Conservation (phyloP, 75 land plant genomes). For the Picea glauca region DNA sequence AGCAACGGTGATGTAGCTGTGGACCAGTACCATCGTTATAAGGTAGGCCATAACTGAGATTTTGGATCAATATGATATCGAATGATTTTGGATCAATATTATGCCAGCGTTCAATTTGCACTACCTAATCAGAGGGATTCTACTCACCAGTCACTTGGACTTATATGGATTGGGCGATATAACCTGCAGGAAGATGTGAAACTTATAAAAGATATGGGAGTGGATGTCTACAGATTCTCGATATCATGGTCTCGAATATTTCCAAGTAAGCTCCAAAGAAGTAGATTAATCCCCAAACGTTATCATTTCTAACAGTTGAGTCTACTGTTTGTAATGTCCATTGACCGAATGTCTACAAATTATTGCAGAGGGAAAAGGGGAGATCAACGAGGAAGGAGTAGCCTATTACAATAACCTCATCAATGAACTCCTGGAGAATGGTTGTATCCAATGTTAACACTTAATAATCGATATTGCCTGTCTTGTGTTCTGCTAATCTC, state of each 20-base stretch:
- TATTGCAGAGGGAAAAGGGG: background rate
- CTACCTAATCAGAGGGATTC: too few species aligned
- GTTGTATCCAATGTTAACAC: background rate
- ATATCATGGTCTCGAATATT: constrained; percentile 28
- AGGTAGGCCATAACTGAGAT: too few species aligned
- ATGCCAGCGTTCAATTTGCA: too few species aligned
- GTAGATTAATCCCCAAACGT: background rate
- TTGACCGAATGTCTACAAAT: background rate
- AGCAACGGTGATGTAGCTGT: too few species aligned
- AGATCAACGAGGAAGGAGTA: constrained; percentile 27
- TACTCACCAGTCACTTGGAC: too few species aligned
- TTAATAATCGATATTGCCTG: too few species aligned
- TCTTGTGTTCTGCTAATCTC: too few species aligned
- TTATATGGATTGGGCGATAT: background rate
- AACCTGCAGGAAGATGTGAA: constrained; percentile 20
- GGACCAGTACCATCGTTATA: too few species aligned
- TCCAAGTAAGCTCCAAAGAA: constrained; percentile 11
- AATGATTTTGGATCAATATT: too few species aligned
- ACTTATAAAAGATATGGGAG: constrained; percentile 21
- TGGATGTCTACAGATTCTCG: constrained; percentile 24
- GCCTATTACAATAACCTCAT: constrained; percentile 39
- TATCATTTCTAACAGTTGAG: background rate
- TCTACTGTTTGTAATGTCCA: background rate
- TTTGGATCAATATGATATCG: too few species aligned
- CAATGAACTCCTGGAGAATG: constrained; percentile 22